Percentiles rank a stretch among this genome's conserved stretches.
Conservation (phyloP, 1,284 basidiomycete species). For the Anthracocystis panici-leucophaei region DNA sequence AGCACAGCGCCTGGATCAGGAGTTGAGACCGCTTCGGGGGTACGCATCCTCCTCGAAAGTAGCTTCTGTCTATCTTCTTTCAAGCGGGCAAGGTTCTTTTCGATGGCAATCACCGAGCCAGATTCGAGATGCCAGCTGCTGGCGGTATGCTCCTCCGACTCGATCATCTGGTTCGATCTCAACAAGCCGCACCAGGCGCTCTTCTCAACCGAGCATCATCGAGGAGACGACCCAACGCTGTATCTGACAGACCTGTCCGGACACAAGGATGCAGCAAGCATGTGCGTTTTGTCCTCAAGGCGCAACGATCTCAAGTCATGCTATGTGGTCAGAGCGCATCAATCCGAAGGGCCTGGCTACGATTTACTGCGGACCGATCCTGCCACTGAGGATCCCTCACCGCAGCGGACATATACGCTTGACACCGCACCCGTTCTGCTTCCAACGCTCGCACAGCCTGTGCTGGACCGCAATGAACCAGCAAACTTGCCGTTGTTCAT, state of each 20-base stretch:
- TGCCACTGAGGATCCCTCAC: neutral
- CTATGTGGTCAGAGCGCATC: slow-evolving; percentile 10
- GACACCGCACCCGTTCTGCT: slow-evolving; percentile 19
- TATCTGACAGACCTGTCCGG: slow-evolving; percentile 5
- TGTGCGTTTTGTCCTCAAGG: slow-evolving; percentile 22
- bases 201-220: slow-evolving; percentile 34
- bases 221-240: slow-evolving; percentile 47
- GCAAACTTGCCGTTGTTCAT: slow-evolving; percentile 14
- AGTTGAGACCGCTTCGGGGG: neutral
- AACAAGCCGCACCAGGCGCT: slow-evolving; percentile 1
- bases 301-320: slow-evolving; percentile 23
- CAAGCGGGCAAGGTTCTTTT: slow-evolving; percentile 25
- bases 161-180: slow-evolving; percentile 38
- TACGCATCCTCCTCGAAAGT: slow-evolving; percentile 10
- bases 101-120: slow-evolving; percentile 10
- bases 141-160: slow-evolving; percentile 42
- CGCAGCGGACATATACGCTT: slow-evolving; percentile 3
- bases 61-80: slow-evolving; percentile 26
- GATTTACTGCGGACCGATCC: neutral
- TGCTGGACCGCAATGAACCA: neutral
- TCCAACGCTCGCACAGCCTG: neutral
- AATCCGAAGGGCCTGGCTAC: neutral
- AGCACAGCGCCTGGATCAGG: neutral
- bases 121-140: slow-evolving; percentile 13
- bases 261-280: neutral